A percentile compares a stretch with the other conserved stretches of the same genome.
Conservation (phyloP, 225 moss, liverwort and hornwort genomes). For the Polytrichum formosum region DNA sequence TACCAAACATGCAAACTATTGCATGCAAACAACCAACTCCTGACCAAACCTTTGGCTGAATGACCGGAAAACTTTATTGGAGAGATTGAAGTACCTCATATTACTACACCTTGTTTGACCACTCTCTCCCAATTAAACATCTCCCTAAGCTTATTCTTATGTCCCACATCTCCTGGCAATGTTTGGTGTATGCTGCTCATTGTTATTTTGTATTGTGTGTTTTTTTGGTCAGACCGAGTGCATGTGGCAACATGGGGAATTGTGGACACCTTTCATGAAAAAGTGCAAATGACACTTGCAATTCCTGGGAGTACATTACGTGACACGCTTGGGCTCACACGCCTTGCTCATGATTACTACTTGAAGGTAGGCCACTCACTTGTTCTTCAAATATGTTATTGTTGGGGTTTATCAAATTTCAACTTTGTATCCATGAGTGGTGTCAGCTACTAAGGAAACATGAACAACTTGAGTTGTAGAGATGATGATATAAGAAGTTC, state of each 20-base stretch:
- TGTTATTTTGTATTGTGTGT: not conserved
- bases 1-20: too few species aligned
- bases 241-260: conserved; percentile 89
- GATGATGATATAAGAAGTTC: not conserved
- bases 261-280: conserved; percentile 64
- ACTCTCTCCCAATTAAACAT: too few species aligned
- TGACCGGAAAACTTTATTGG: not conserved
- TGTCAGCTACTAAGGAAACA: too few species aligned
- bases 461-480: not conserved
- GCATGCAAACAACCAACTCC: too few species aligned
- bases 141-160: too few species aligned
- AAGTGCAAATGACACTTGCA: conserved; percentile 74
- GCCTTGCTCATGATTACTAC: conserved; percentile 68
- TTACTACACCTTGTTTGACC: too few species aligned
- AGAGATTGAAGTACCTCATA: not conserved
- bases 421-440: too few species aligned
- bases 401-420: too few species aligned
- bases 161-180: too few species aligned
- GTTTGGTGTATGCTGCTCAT: too few species aligned
- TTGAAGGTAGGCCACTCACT: conserved; percentile 54
- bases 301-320: conserved; percentile 76
- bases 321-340: conserved; percentile 66
- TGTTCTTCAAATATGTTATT: too few species aligned
- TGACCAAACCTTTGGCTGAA: too few species aligned
- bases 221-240: conserved; percentile 51